phyloP scores from a whole-genome alignment of 2,329 filamentous ascomycete genomes.

The Metarhizium robertsii region DNA sequence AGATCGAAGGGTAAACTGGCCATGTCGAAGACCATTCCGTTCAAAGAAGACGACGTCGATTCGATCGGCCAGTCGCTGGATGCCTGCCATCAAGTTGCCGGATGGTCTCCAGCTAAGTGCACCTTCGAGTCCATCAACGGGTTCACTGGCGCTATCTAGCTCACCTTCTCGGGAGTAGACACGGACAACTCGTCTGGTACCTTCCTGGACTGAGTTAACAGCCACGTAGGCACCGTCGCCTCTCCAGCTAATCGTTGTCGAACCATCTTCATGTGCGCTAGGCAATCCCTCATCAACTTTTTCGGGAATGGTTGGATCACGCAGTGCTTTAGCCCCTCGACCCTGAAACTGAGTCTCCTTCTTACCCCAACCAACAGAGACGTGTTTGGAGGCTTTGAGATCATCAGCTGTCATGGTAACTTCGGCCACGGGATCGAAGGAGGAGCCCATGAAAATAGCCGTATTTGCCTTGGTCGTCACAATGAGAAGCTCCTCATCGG shows the following conservation, averaged over 20 bases:
- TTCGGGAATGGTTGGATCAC: slow-evolving; percentile 91
- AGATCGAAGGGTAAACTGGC: slow-evolving; percentile 74
- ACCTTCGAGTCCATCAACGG: slow-evolving; percentile 83
- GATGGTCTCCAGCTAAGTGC: slow-evolving; percentile 84
- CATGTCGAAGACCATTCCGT: slow-evolving; percentile 92
- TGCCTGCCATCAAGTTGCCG: slow-evolving; percentile 82
- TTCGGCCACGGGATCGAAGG: slow-evolving; percentile 77
- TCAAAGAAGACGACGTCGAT: slow-evolving; percentile 91
- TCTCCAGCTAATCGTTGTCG: slow-evolving; percentile 76
- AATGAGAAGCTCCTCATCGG: slow-evolving; percentile 83
- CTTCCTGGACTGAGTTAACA: slow-evolving; percentile 67
- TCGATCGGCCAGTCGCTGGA: slow-evolving; percentile 61
- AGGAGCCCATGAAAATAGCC: slow-evolving; percentile 83
- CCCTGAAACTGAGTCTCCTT: slow-evolving; percentile 97
- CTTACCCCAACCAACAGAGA: slow-evolving; percentile 97
- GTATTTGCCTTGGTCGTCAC: slow-evolving; percentile 73
- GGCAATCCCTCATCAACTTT: slow-evolving; percentile 75
- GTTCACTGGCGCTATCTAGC: slow-evolving; percentile 89
- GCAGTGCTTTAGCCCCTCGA: slow-evolving; percentile 72
- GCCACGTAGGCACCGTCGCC: slow-evolving; percentile 90
- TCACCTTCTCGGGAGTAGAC: slow-evolving; percentile 86
- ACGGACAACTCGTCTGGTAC: slow-evolving; percentile 66
- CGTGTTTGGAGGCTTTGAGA: slow-evolving; percentile 80
- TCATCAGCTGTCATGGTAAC: slow-evolving; percentile 65
- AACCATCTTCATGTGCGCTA: slow-evolving; percentile 63